A percentile compares a stretch with the other conserved stretches of the same genome.
phyloP scores from a whole-genome alignment of 345 rosid species.

The Microcos paniculata region DNA sequence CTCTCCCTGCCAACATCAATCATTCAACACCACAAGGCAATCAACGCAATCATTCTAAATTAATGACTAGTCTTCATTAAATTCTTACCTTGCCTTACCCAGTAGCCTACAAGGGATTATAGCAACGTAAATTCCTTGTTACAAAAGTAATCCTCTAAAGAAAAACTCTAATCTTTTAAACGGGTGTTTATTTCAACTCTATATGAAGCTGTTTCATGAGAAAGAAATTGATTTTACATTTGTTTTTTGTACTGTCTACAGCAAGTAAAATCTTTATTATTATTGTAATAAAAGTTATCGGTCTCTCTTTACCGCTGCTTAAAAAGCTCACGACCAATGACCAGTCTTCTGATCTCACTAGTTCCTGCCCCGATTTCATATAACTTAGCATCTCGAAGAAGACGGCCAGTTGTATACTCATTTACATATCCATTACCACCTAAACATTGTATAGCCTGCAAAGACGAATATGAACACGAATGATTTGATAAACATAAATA shows the following conservation, averaged over 20 bases:
- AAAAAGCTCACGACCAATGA: constrained; percentile 86
- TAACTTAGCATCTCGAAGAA: constrained; percentile 87
- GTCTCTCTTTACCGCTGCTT: constrained; percentile 46
- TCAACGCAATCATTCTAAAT: too few relatives aligned
- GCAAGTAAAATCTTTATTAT: neutral
- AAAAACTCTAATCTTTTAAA: neutral
- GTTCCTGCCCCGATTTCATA: constrained; percentile 98
- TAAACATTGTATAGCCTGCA: constrained; percentile 95
- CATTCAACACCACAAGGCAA: too few relatives aligned
- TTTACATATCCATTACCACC: constrained; percentile 96
- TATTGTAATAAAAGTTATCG: neutral
- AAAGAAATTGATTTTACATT: neutral
- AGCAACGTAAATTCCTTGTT: too few relatives aligned
- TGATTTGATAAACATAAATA: neutral
- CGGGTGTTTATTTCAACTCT: neutral
- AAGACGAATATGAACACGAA: constrained; percentile 1
- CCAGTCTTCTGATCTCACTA: constrained; percentile 92
- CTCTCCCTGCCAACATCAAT: too few relatives aligned
- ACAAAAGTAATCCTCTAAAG: neutral
- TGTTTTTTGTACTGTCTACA: neutral
- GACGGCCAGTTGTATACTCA: constrained; percentile 85
- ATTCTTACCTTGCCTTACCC: too few relatives aligned
- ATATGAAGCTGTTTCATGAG: neutral
- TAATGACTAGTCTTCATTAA: too few relatives aligned
- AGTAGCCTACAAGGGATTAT: too few relatives aligned